These are phyloP conservation scores for Taphrina wiesneri DNA, from an alignment of 1,139 yeast species.

Conservation along the genomic window DNA sequence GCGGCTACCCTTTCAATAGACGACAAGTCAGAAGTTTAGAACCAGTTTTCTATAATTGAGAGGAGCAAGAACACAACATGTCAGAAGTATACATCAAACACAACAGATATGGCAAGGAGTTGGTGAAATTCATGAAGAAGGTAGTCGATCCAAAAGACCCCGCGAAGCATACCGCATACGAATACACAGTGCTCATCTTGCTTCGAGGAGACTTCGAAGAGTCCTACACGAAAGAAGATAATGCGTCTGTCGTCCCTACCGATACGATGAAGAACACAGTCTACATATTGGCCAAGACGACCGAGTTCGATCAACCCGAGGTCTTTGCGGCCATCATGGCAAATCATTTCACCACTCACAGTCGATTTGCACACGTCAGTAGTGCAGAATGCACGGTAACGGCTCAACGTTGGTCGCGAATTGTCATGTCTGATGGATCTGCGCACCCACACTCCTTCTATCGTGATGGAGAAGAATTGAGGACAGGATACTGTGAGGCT, in stretches of 20 bases:
- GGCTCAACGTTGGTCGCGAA: constrained; percentile 79
- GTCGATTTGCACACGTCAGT: constrained; percentile 70
- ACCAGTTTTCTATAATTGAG: neutral
- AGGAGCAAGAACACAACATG: constrained; percentile 7
- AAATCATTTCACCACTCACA: constrained; percentile 62
- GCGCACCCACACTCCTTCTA: constrained; percentile 79
- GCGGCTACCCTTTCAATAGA: too few species aligned
- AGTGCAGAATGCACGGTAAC: constrained; percentile 66
- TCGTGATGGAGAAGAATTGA: constrained; percentile 80
- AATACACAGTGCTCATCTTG: constrained; percentile 74
- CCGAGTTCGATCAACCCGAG: constrained; percentile 79
- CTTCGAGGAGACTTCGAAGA: constrained; percentile 74
- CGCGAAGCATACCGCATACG: constrained; percentile 72
- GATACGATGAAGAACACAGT: constrained; percentile 87
- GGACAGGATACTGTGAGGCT: constrained; percentile 60
- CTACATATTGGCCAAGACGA: constrained; percentile 67
- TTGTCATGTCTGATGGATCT: constrained; percentile 63
- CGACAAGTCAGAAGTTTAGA: too few species aligned
- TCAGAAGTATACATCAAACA: constrained; percentile 32
- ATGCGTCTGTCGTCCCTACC: constrained; percentile 85
- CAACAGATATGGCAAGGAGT: constrained; percentile 65
- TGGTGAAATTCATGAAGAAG: constrained; percentile 86
- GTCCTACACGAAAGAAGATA: constrained; percentile 84
- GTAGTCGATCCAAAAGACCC: constrained; percentile 72
- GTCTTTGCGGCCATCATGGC: constrained; percentile 83